Base-by-base conservation (phyloP, 2,329 filamentous ascomycete genomes). In the Apiospora marii region DNA sequence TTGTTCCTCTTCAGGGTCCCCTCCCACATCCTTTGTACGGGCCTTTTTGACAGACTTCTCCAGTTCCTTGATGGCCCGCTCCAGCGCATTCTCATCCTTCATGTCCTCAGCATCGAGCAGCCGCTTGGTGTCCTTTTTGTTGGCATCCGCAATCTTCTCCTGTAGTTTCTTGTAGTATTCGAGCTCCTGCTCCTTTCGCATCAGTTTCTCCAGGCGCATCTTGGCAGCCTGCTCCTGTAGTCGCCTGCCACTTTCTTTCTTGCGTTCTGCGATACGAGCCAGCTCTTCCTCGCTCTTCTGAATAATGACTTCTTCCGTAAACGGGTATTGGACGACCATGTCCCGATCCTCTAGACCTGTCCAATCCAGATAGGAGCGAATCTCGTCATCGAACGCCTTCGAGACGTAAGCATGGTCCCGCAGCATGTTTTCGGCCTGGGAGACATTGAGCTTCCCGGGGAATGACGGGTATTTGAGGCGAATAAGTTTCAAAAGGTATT, bases 281-380 rank as follows among this genome's bases (percentile, higher is more conserved):
- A 99, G 88, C 81, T 99, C 96, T 81, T 98, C 96, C 79, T 97
- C 94, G 1, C 93, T 96, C 85, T 99, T 99, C 80, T 98, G 94
- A 0, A 95, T 84, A 1, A 98, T 86, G 3, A 98, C 87, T 76
- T 98, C 95, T 82, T 99, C 96, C 0, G 94, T 97, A 80, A 91
- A 99, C 0, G 96, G 96, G 77, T 97, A 97, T 80, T 99, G 96
- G 5, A 99, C 90, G 64, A 98, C 91, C 75, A 92, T 89, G 78
- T 98, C 94, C 53, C 96, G 89, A 75, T 98, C 94, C 79, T 98
- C 96, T 0, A 99, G 85, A 0, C 95, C 95, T 0, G 92, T 94
- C 95, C 95, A 98, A 72, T 98, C 95, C 22, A 99, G 86, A 79
- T 93, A 97, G 58, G 86, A 86, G 46, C 87, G 86, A 70, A 98